Percentiles rank a stretch among this genome's conserved stretches.
Evolutionary conservation across 495 filamentous ascomycete genomes (phyloP).

Genomic region (Aspergillus asperescens): DNA sequence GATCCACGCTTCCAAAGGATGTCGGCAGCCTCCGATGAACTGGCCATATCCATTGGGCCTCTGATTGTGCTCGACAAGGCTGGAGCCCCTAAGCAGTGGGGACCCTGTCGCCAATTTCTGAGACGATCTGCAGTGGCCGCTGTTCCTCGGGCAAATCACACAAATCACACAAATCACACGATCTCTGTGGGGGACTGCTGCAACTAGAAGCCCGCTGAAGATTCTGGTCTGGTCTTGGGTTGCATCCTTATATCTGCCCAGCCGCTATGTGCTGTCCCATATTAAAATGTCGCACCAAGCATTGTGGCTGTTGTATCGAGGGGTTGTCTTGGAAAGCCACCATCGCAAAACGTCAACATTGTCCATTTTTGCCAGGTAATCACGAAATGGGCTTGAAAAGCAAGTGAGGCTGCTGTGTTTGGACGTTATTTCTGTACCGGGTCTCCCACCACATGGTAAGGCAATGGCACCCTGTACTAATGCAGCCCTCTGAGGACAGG

Average conservation of each 20-base stretch:
- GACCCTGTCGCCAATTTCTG: background rate
- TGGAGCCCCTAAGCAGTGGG: background rate
- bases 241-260: constrained; percentile 7
- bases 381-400: too few relatives aligned
- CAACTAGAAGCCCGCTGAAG: background rate
- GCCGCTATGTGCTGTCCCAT: background rate
- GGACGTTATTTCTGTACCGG: too few relatives aligned
- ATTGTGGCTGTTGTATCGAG: constrained; percentile 5
- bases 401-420: too few relatives aligned
- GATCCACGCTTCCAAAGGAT: too few relatives aligned
- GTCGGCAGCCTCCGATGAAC: background rate
- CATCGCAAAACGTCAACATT: too few relatives aligned
- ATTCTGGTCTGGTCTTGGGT: constrained; percentile 19
- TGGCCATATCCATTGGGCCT: background rate
- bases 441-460: too few relatives aligned
- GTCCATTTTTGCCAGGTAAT: too few relatives aligned
- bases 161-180: background rate
- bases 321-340: too few relatives aligned
- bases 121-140: constrained; percentile 2
- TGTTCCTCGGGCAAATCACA: background rate
- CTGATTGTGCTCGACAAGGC: background rate
- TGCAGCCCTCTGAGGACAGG: too few relatives aligned
- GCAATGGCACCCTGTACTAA: too few relatives aligned
- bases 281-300: constrained; percentile 3
- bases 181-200: background rate